A percentile compares a stretch with the other conserved stretches of the same genome.
phyloP scores from a whole-genome alignment of 108 stramenopile genomes.

The Stephanodiscus triporus region DNA sequence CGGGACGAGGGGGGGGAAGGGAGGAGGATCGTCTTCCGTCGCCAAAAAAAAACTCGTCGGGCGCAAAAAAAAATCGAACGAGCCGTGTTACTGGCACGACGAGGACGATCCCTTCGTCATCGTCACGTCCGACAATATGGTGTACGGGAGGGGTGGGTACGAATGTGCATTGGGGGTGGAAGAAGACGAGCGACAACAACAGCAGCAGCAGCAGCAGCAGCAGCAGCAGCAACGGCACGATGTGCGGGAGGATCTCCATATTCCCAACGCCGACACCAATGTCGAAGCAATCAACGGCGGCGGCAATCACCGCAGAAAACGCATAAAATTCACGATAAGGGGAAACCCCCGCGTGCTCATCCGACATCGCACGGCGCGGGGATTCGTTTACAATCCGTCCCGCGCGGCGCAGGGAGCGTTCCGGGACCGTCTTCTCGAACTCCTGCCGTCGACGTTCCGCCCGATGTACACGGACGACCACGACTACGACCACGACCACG shows the following conservation, averaged over 20 bases:
- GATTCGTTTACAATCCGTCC: slow-evolving; percentile 85
- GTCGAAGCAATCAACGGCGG: not conserved
- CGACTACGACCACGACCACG: not conserved
- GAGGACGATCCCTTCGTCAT: slow-evolving; percentile 24
- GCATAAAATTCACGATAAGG: slow-evolving; percentile 60
- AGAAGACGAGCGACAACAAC: not conserved
- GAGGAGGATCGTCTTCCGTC: too few relatives aligned
- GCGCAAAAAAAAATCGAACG: too few relatives aligned
- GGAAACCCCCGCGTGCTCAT: slow-evolving; percentile 82
- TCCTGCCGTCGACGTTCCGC: slow-evolving; percentile 24
- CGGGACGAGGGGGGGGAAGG: too few relatives aligned
- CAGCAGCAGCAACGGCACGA: not conserved
- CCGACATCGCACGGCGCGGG: slow-evolving; percentile 74
- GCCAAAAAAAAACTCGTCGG: too few relatives aligned
- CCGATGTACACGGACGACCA: not conserved
- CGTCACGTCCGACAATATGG: not conserved
- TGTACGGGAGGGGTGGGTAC: not conserved
- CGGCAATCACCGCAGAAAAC: slow-evolving; percentile 9
- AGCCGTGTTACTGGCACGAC: slow-evolving; percentile 13
- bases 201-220: not conserved
- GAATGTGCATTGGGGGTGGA: not conserved
- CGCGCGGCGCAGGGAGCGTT: slow-evolving; percentile 63
- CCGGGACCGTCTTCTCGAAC: slow-evolving; percentile 47
- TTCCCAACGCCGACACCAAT: not conserved
- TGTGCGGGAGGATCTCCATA: not conserved